Base-by-base conservation (phyloP, 164 flowering plant species). In the Cinnamomum chago region DNA sequence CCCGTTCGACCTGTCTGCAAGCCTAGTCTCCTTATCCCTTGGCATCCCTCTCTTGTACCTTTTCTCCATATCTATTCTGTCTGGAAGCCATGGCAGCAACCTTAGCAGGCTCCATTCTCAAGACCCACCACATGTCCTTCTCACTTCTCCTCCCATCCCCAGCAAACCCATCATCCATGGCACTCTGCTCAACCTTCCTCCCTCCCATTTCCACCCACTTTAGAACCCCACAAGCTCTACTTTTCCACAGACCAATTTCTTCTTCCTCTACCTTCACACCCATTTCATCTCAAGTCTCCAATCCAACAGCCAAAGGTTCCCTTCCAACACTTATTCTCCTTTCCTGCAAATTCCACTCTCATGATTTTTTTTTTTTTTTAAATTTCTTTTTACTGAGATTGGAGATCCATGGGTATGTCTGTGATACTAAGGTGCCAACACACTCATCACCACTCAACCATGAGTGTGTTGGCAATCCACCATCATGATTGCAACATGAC, bases 261-360 rank as follows among this genome's bases (percentile, higher is more conserved):
- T 23, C 76, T 13, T 24, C 50, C 18, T 28, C 70, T 52, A 24
- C 68, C 22, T 24, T 64, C 35, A 62, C 75, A 65, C 23, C 58
- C 69, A 65, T 64, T 33, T 64, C 76, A 25, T 65, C 70, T 73
- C 70, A 65, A 73, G 35, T 30, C 23, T 27, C 70, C 76, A 51
- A 25, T 28, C 20, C 58, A 5, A 66, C 62, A 24, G 18, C 40
- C 24, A 50, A 50, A 50, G 76, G 76, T 73, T 22, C 47, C 9
- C 47, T 40, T 40, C 47, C 47, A 40, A 40, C 10, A 40, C 47
- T 5, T 40, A 40, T 5, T 9, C 47, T 40, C 11, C 1, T 40
- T 40, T 40, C 47, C 47, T 40, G 47, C 47, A 40, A 40, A 40
- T 4, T 40, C 47, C 47, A 40, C 47, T 9, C 47, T 40, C 47